Evolutionary conservation across 2,329 filamentous ascomycete species (phyloP).

Genomic region (Gaeumannomyces sp.): DNA sequence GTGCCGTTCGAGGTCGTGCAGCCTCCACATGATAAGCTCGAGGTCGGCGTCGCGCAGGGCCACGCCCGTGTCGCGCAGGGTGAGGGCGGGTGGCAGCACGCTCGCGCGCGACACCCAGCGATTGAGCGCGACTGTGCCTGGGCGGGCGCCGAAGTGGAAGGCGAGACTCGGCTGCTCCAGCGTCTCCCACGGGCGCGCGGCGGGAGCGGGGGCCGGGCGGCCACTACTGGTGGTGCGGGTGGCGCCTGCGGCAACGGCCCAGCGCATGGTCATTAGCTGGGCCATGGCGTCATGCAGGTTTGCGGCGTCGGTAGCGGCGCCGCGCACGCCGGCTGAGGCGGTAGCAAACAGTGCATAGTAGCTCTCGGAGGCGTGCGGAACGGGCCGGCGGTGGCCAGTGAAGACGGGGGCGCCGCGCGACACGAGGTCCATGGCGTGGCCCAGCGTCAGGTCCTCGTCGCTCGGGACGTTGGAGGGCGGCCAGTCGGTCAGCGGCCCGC

Average conservation of each 20-base stretch:
- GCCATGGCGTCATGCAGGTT: slow-evolving; percentile 50
- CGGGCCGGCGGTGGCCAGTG: slow-evolving; percentile 45
- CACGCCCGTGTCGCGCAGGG: slow-evolving; percentile 51
- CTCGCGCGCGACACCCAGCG: slow-evolving; percentile 59
- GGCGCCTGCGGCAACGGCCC: slow-evolving; percentile 22
- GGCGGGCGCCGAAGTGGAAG: slow-evolving; percentile 58
- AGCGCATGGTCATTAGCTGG: slow-evolving; percentile 50
- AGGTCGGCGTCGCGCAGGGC: slow-evolving; percentile 57
- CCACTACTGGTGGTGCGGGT: slow-evolving; percentile 1
- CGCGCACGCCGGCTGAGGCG: slow-evolving; percentile 35
- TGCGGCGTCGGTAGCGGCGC: slow-evolving; percentile 38
- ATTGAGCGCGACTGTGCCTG: slow-evolving; percentile 67
- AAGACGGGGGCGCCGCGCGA: slow-evolving; percentile 51
- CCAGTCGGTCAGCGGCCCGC: slow-evolving; percentile 45
- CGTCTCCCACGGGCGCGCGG: slow-evolving; percentile 58
- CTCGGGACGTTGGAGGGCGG: slow-evolving; percentile 46
- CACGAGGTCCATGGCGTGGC: slow-evolving; percentile 51
- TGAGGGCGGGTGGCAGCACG: slow-evolving; percentile 46
- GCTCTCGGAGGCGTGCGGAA: slow-evolving; percentile 49
- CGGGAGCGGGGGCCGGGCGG: slow-evolving; percentile 28
- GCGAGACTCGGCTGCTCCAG: slow-evolving; percentile 69
- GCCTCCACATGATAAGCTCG: slow-evolving; percentile 49
- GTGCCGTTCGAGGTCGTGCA: slow-evolving; percentile 47
- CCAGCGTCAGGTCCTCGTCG: slow-evolving; percentile 44
- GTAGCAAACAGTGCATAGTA: slow-evolving; percentile 53